Percentiles rank a stretch among this genome's conserved stretches.
Conservation (phyloP, 805 yeast genomes). For the Isabelozyma heimii region DNA sequence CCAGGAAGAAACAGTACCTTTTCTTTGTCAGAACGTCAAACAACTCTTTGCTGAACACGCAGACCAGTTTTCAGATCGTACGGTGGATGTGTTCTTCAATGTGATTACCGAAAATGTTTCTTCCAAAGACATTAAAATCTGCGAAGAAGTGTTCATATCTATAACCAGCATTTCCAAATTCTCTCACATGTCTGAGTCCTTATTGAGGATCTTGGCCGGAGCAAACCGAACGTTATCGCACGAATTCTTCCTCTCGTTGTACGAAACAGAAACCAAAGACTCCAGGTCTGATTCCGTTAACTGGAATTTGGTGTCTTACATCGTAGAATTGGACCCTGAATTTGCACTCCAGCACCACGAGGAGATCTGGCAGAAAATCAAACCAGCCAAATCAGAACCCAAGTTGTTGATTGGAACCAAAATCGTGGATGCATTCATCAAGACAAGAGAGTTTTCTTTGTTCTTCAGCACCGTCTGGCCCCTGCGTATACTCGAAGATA, state of each 20-base stretch:
- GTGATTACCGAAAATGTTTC: conserved; percentile 26
- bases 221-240: conserved; percentile 54
- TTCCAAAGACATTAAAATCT: conserved; percentile 29
- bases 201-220: conserved; percentile 46
- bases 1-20: background rate
- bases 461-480: conserved; percentile 50
- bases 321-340: conserved; percentile 56
- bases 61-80: conserved; percentile 1
- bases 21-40: background rate
- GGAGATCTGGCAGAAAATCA: conserved; percentile 14
- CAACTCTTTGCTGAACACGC: background rate
- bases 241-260: conserved; percentile 44
- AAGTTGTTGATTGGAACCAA: conserved; percentile 18
- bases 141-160: conserved; percentile 49
- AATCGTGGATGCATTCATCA: conserved; percentile 46
- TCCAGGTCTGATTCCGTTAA: conserved; percentile 18
- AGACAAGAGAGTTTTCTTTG: conserved; percentile 54
- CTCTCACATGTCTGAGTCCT: conserved; percentile 37
- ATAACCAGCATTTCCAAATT: conserved; percentile 31
- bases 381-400: background rate
- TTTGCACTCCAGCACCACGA: conserved; percentile 49
- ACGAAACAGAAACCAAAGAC: conserved; percentile 20
- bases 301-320: conserved; percentile 46
- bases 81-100: conserved; percentile 17
- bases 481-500: conserved; percentile 13